A percentile compares a stretch with the other conserved stretches of the same genome.
Conservation (phyloP, 306 rosid species). For the Cajanus cajan region DNA sequence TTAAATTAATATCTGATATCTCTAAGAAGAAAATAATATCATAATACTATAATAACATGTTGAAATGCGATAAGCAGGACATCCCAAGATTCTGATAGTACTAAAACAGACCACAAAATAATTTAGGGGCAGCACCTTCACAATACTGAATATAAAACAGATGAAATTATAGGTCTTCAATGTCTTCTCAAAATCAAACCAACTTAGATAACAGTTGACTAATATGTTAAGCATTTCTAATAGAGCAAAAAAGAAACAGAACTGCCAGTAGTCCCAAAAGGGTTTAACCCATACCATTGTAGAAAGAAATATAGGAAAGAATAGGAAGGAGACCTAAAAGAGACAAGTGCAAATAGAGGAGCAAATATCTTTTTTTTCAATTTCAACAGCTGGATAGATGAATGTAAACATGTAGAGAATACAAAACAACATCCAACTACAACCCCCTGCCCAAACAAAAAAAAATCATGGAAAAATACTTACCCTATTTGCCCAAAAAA, state of each 20-base stretch:
- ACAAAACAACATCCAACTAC: neutral
- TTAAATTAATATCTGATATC: neutral
- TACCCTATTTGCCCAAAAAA: slow-evolving; percentile 95
- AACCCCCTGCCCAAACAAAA: neutral
- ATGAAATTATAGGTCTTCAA: neutral
- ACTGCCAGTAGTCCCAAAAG: neutral
- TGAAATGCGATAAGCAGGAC: neutral
- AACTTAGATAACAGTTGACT: neutral
- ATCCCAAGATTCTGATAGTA: neutral
- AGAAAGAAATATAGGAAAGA: neutral
- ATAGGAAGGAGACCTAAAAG: neutral
- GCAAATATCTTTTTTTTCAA: neutral
- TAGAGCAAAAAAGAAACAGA: neutral
- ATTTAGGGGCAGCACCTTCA: neutral
- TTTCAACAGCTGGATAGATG: neutral
- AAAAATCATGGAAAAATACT: slow-evolving; percentile 34
- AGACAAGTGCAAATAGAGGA: neutral
- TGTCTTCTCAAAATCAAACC: slow-evolving; percentile 5
- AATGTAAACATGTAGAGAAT: neutral
- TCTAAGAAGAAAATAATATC: neutral
- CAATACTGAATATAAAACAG: neutral
- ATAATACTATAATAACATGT: neutral
- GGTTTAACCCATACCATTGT: neutral
- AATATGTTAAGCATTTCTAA: slow-evolving; percentile 6
- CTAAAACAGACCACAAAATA: neutral